Evolutionary conservation across 345 rosid species (phyloP).

Genomic region (Anastatica hierochuntica): DNA sequence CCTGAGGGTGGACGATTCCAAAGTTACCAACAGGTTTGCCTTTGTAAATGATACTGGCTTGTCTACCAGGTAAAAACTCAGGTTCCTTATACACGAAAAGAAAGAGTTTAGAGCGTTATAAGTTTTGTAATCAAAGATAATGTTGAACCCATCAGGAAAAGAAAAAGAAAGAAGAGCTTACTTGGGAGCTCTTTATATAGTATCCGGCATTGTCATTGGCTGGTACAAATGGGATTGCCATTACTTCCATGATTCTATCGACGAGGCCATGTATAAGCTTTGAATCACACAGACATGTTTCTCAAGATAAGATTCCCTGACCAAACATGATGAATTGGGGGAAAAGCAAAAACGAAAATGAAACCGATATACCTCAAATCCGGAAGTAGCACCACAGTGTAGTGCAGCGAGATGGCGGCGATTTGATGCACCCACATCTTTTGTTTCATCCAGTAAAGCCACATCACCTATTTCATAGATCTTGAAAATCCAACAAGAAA

Average conservation of each 20-base stretch:
- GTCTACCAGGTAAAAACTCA: conserved; percentile 70
- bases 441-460: conserved; percentile 45
- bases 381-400: conserved; percentile 84
- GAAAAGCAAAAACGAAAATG: not conserved
- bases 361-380: conserved; percentile 67
- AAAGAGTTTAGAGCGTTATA: not conserved
- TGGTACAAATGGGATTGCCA: conserved; percentile 58
- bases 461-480: conserved; percentile 83
- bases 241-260: conserved; percentile 86
- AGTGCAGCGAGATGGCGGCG: conserved; percentile 63
- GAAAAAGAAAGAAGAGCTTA: conserved; percentile 23
- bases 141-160: not conserved
- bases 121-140: not conserved
- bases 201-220: conserved; percentile 48
- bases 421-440: conserved; percentile 79
- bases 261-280: conserved; percentile 84
- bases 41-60: conserved; percentile 69
- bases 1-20: conserved; percentile 90
- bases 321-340: not conserved
- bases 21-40: conserved; percentile 65
- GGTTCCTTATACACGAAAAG: conserved; percentile 42
- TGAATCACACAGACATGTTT: conserved; percentile 19
- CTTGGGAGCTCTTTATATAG: conserved; percentile 49
- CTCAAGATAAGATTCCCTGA: not conserved
- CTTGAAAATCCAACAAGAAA: conserved; percentile 27